Base-by-base conservation (phyloP, 1,284 basidiomycete genomes). In the Volvariella volvacea region DNA sequence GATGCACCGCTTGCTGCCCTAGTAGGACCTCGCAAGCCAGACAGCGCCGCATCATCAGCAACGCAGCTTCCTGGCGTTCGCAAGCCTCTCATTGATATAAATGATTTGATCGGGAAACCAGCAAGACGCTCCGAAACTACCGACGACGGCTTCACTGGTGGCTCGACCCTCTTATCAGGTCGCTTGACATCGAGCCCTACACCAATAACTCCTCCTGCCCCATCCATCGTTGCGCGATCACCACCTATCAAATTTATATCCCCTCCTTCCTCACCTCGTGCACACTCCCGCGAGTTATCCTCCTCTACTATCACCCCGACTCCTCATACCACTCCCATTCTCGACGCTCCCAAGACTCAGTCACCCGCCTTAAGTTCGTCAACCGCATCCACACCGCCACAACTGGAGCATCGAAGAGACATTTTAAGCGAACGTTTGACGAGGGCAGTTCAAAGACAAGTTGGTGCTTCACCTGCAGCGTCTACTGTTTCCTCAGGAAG, bases 1-100 rank as follows among this genome's bases (percentile, higher is more conserved):
- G 66, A 73, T 49, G 66, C 70, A 0, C 73, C 73, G 22, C 62
- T 75, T 15, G 73, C 70, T 0, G 64, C 59, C 0, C 61, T 74
- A 19, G 57, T 71, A 3, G 60, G 62, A 2, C 70, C 70, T 3
- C 65, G 63, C 45, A 56, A 67, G 33, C 67, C 68, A 9, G 66
- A 65, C 22, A 67, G 64, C 42, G 59, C 65, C 2, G 54, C 64
- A 54, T 67, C 65, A 4, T 50, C 55, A 42, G 17, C 30, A 22
- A 37, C 39, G 28, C 41, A 40, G 39, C 43, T 17, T 45, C 47
- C 4, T 15, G 7, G 8, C n/a, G n/a, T 15, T 15, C 34, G n/a
- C 1, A 71, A 70, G 45, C 71, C 71, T 3, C 62, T 74, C 14
- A 70, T 73, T 37, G 69, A 73, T 45, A 72, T 74, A 43, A 64